Conservation (phyloP, 345 rosid genomes). For the Hibiscus syriacus region DNA sequence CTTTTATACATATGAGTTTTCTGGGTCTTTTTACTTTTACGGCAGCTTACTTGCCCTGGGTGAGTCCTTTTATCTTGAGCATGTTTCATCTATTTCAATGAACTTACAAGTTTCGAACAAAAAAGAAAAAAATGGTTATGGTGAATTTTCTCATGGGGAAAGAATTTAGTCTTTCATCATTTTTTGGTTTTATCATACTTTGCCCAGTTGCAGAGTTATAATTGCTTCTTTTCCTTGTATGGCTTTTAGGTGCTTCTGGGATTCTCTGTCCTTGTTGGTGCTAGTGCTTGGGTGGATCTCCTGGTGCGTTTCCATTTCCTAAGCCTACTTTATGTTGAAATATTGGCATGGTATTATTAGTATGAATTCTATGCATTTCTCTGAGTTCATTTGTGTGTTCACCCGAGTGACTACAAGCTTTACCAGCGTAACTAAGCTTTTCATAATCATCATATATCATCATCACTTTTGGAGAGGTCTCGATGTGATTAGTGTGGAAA, state of each 20-base stretch:
- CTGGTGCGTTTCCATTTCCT: constrained; percentile 41
- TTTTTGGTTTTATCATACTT: not conserved
- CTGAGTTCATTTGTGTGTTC: not conserved
- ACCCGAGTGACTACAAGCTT: not conserved
- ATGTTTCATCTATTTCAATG: not conserved
- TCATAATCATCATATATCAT: not conserved
- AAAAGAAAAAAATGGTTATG: not conserved
- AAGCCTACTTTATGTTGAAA: not conserved
- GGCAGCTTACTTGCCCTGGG: constrained; percentile 96
- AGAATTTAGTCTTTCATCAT: too few species aligned
- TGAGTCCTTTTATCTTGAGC: constrained; percentile 27
- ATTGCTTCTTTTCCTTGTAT: constrained; percentile 12
- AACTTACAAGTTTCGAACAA: not conserved
- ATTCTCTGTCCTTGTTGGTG: constrained; percentile 61
- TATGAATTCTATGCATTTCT: not conserved
- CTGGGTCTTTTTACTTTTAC: constrained; percentile 93
- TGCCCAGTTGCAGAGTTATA: not conserved
- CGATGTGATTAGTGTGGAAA: not conserved
- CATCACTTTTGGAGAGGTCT: not conserved
- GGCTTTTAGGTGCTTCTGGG: constrained; percentile 78
- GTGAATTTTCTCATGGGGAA: not conserved
- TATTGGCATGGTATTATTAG: not conserved
- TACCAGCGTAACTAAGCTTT: not conserved
- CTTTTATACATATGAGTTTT: constrained; percentile 97
- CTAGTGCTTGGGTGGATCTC: constrained; percentile 97